Evolutionary conservation across 1,139 yeast species (phyloP).

Genomic region (Protomyces pachydermus): DNA sequence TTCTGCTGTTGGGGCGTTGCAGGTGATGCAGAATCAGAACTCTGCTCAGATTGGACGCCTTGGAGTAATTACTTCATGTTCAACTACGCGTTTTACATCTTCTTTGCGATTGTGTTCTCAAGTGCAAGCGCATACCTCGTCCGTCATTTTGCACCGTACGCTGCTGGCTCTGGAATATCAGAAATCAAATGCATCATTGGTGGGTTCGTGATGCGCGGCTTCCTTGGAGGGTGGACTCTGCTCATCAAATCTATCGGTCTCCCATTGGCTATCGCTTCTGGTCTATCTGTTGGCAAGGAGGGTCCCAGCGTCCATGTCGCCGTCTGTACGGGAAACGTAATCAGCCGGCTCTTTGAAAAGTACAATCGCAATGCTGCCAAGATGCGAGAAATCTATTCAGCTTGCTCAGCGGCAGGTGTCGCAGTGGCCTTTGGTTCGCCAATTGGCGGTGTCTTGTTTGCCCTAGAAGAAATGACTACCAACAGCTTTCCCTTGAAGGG

Average conservation of each 20-base stretch:
- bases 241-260: slow-evolving; percentile 70
- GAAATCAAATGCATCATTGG: slow-evolving; percentile 94
- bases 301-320: slow-evolving; percentile 87
- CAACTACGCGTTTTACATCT: slow-evolving; percentile 53
- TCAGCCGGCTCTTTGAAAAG: slow-evolving; percentile 53
- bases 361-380: slow-evolving; percentile 41
- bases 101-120: slow-evolving; percentile 59
- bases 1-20: slow-evolving; percentile 63
- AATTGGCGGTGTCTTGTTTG: slow-evolving; percentile 65
- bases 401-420: slow-evolving; percentile 75
- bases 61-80: slow-evolving; percentile 28
- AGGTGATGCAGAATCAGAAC: slow-evolving; percentile 39
- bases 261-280: slow-evolving; percentile 81
- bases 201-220: slow-evolving; percentile 78
- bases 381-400: slow-evolving; percentile 60
- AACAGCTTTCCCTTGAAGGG: slow-evolving; percentile 67
- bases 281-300: slow-evolving; percentile 75
- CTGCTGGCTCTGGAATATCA: slow-evolving; percentile 96
- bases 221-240: slow-evolving; percentile 68
- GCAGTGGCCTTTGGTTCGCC: slow-evolving; percentile 73
- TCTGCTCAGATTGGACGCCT: slow-evolving; percentile 36
- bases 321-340: slow-evolving; percentile 68
- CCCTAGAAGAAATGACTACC: slow-evolving; percentile 70
- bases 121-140: slow-evolving; percentile 64
- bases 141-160: slow-evolving; percentile 70